Percentiles rank a stretch among this genome's conserved stretches.
Conservation (phyloP, 306 rosid species). For the Prunus dulcis region DNA sequence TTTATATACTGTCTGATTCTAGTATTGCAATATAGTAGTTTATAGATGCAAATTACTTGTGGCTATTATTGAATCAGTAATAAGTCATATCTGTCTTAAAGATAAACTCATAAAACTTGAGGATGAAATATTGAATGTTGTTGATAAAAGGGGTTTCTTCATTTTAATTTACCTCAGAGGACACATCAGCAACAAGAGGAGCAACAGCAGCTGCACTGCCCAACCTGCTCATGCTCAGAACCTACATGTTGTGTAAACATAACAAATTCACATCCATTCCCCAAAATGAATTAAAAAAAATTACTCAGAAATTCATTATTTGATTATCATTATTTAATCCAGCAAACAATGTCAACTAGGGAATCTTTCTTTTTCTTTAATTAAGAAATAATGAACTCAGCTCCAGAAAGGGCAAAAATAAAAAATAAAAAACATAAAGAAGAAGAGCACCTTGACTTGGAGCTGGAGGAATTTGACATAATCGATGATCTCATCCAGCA, state of each 20-base stretch:
- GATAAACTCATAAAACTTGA: neutral
- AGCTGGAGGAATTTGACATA: constrained; percentile 96
- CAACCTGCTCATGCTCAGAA: constrained; percentile 97
- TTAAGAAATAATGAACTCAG: neutral
- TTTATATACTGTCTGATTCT: neutral
- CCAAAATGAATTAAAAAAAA: no score
- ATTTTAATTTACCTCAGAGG: constrained; percentile 57
- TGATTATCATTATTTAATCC: constrained; percentile 4
- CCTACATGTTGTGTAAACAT: constrained; percentile 34
- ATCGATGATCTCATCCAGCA: constrained; percentile 99
- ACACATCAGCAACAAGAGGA: constrained; percentile 79
- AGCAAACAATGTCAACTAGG: constrained; percentile 28
- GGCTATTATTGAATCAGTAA: neutral
- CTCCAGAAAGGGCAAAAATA: neutral
- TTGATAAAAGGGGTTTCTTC: neutral
- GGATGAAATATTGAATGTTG: neutral
- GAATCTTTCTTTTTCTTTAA: constrained; percentile 16
- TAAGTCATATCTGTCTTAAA: neutral
- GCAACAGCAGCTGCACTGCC: constrained; percentile 95
- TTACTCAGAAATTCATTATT: neutral
- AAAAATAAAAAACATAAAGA: neutral
- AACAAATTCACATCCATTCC: neutral
- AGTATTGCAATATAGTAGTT: neutral
- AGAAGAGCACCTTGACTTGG: constrained; percentile 78
- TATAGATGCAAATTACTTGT: neutral